Evolutionary conservation across 2,329 filamentous ascomycete genomes (phyloP).

Genomic region (Thermochaetoides dissita): DNA sequence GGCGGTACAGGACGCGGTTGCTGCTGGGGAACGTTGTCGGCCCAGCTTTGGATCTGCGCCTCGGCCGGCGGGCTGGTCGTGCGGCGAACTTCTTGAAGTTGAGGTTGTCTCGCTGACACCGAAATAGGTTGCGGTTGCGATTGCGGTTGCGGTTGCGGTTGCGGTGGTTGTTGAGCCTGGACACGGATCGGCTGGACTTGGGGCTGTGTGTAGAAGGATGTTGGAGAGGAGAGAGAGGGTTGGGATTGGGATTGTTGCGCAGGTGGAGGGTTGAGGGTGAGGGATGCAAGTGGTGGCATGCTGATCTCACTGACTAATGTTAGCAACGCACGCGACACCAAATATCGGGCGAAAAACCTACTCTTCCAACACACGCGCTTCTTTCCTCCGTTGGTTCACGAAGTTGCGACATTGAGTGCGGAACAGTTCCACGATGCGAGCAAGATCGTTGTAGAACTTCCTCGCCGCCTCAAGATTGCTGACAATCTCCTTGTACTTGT

Average conservation of each 20-base stretch:
- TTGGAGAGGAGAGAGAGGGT: constrained; percentile 7
- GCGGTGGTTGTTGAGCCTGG: constrained; percentile 7
- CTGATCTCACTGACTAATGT: constrained; percentile 29
- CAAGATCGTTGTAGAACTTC: constrained; percentile 95
- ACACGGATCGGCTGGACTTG: constrained; percentile 8
- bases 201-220: constrained; percentile 16
- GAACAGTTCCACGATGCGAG: constrained; percentile 70
- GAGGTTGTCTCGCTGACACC: too few relatives aligned
- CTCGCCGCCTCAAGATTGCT: constrained; percentile 80
- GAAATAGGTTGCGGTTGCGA: constrained; percentile 9
- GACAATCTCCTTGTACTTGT: constrained; percentile 93
- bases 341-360: constrained; percentile 26
- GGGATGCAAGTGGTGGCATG: constrained; percentile 36
- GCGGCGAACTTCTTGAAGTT: constrained; percentile 15
- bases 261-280: constrained; percentile 23
- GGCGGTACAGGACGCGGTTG: constrained; percentile 36
- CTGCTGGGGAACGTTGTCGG: constrained; percentile 38
- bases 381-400: constrained; percentile 64
- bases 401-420: constrained; percentile 65
- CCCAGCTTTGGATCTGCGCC: constrained; percentile 46
- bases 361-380: constrained; percentile 67
- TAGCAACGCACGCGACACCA: constrained; percentile 7
- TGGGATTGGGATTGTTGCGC: constrained; percentile 6
- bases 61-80: constrained; percentile 23
- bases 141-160: constrained; percentile 12